phyloP scores from a whole-genome alignment of 176 grass and related monocot species.

The Sorghum bicolor region Sorghum_bicolor_NCBIv3 NC_012875.2:50445501-50446000 shows the following conservation, averaged over 20 bases:
- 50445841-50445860: slow-evolving; percentile 89
- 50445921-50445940: not conserved
- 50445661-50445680: slow-evolving; percentile 84
- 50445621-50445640: slow-evolving; percentile 94
- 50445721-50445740: slow-evolving; percentile 78
- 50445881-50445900: not conserved
- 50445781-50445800: slow-evolving; percentile 88
- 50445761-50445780: slow-evolving; percentile 97
- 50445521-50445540: slow-evolving; percentile 90
- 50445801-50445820: slow-evolving; percentile 70
- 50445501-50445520: slow-evolving; percentile 83
- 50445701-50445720: slow-evolving; percentile 82
- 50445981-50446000: not conserved
- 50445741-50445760: slow-evolving; percentile 84
- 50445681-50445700: slow-evolving; percentile 94
- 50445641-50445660: slow-evolving; percentile 89
- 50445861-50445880: slow-evolving; percentile 29
- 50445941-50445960: not conserved
- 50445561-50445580: slow-evolving; percentile 87
- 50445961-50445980: not conserved
- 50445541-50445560: slow-evolving; percentile 83
- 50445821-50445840: slow-evolving; percentile 96
- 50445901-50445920: not conserved
- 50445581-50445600: slow-evolving; percentile 86
- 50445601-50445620: slow-evolving; percentile 79